Conservation (phyloP, 2,329 filamentous ascomycete genomes). For the Phaeosphaeriaceae sp. region DNA sequence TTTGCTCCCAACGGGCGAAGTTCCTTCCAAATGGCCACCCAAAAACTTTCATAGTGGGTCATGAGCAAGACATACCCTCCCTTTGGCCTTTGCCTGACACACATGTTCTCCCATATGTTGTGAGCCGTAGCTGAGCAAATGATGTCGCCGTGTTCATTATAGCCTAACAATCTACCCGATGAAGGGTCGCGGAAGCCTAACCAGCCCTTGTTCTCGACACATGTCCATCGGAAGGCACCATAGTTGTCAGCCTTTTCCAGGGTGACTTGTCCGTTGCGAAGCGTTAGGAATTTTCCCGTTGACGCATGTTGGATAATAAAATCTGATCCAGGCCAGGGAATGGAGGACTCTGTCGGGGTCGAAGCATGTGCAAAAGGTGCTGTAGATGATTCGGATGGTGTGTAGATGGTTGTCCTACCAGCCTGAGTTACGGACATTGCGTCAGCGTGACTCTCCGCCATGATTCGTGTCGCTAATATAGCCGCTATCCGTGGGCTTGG, state of each 20-base stretch:
- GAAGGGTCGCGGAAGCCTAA: constrained; percentile 48
- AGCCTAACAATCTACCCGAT: constrained; percentile 22
- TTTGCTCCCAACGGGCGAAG: constrained; percentile 9
- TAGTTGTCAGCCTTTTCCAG: constrained; percentile 33
- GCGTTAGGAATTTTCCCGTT: constrained; percentile 37
- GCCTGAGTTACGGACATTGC: too few relatives aligned
- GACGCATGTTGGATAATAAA: constrained; percentile 42
- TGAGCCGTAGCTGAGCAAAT: constrained; percentile 3
- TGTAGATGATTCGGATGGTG: too few relatives aligned
- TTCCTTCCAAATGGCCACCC: too few relatives aligned
- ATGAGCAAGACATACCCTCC: constrained; percentile 10
- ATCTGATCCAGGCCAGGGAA: constrained; percentile 33
- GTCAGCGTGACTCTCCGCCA: too few relatives aligned
- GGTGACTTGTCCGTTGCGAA: constrained; percentile 36
- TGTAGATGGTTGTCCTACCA: too few relatives aligned
- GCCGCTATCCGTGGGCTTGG: too few relatives aligned
- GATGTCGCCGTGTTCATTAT: constrained; percentile 3
- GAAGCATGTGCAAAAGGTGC: too few relatives aligned
- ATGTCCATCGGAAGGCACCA: constrained; percentile 46
- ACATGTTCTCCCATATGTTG: constrained; percentile 8
- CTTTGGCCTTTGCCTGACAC: constrained; percentile 9
- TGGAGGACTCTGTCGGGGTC: constrained; percentile 1
- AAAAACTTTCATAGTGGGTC: neutral
- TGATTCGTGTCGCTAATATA: too few relatives aligned
- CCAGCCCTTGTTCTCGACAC: constrained; percentile 49